These are phyloP conservation scores for Neonothopanus nambi DNA, from an alignment of 1,284 basidiomycete genomes.

Conservation along the genomic window DNA sequence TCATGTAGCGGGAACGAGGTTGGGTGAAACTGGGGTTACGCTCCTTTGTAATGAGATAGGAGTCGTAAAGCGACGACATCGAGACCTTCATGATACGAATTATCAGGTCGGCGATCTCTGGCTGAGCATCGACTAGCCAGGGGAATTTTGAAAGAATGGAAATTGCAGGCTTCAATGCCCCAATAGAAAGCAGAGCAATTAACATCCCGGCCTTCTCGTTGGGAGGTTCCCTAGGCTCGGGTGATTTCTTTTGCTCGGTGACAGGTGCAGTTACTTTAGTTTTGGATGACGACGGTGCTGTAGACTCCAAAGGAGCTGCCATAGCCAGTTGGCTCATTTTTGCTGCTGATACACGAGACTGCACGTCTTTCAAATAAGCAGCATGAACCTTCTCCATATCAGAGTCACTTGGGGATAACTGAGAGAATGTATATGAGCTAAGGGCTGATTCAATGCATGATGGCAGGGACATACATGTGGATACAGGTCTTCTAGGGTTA, in stretches of 20 bases:
- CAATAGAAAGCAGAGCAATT: slow-evolving; percentile 82
- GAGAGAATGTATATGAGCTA: slow-evolving; percentile 10
- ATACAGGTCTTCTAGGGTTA: slow-evolving; percentile 84
- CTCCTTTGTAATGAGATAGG: slow-evolving; percentile 49
- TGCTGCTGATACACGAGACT: slow-evolving; percentile 64
- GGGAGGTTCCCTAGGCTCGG: slow-evolving; percentile 52
- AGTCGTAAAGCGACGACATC: slow-evolving; percentile 68
- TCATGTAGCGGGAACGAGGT: slow-evolving; percentile 61
- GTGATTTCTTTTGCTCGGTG: slow-evolving; percentile 43
- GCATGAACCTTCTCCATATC: slow-evolving; percentile 71
- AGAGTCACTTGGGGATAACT: slow-evolving; percentile 77
- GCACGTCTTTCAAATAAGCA: slow-evolving; percentile 69
- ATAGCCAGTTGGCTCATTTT: slow-evolving; percentile 83
- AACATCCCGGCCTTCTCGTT: slow-evolving; percentile 87
- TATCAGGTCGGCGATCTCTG: slow-evolving; percentile 84
- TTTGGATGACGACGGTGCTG: slow-evolving; percentile 37
- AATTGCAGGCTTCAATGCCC: slow-evolving; percentile 77
- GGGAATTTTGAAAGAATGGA: slow-evolving; percentile 82
- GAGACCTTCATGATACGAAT: slow-evolving; percentile 74
- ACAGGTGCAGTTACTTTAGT: slow-evolving; percentile 33
- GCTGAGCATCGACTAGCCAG: slow-evolving; percentile 82
- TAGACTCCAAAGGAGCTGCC: slow-evolving; percentile 84
- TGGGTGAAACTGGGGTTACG: slow-evolving; percentile 60
- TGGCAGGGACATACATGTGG: slow-evolving; percentile 63
- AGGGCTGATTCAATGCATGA: background rate